phyloP scores from a whole-genome alignment of 164 flowering plant species.

The Akebia trifoliata region DNA sequence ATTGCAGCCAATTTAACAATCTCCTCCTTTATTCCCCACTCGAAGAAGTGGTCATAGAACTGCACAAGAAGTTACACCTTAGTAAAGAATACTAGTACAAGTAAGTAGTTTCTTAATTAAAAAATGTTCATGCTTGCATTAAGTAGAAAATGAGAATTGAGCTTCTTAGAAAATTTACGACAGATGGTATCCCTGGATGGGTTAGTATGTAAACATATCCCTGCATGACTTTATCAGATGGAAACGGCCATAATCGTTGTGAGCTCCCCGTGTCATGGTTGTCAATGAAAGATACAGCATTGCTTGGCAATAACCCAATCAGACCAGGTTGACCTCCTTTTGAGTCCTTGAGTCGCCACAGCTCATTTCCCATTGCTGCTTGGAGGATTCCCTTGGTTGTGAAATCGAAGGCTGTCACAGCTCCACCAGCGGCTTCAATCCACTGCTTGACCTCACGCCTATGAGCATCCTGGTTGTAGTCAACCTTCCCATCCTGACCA shows the following conservation, averaged over 20 bases:
- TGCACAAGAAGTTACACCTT: constrained; percentile 32
- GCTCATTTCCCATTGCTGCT: constrained; percentile 53
- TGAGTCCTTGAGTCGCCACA: constrained; percentile 57
- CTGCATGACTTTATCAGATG: constrained; percentile 66
- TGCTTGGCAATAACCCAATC: constrained; percentile 54
- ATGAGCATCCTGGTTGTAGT: constrained; percentile 45
- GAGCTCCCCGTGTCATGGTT: constrained; percentile 82
- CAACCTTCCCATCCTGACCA: constrained; percentile 37
- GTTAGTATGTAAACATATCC: constrained; percentile 86
- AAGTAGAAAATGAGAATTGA: background rate
- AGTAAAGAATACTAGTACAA: background rate
- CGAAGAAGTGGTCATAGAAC: constrained; percentile 82
- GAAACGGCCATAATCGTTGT: constrained; percentile 65
- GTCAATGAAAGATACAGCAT: constrained; percentile 75
- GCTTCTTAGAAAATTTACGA: constrained; percentile 32
- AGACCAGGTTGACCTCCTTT: constrained; percentile 64
- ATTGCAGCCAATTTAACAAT: constrained; percentile 41
- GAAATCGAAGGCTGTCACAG: constrained; percentile 62
- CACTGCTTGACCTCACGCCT: constrained; percentile 45
- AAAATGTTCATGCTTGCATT: background rate
- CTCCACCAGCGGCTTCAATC: constrained; percentile 50
- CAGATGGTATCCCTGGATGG: constrained; percentile 70
- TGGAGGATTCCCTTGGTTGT: constrained; percentile 80
- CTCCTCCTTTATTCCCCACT: constrained; percentile 62
- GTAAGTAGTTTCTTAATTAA: background rate